Base-by-base conservation (phyloP, 305 asterid genomes). In the Nicotiana rustica region DNA sequence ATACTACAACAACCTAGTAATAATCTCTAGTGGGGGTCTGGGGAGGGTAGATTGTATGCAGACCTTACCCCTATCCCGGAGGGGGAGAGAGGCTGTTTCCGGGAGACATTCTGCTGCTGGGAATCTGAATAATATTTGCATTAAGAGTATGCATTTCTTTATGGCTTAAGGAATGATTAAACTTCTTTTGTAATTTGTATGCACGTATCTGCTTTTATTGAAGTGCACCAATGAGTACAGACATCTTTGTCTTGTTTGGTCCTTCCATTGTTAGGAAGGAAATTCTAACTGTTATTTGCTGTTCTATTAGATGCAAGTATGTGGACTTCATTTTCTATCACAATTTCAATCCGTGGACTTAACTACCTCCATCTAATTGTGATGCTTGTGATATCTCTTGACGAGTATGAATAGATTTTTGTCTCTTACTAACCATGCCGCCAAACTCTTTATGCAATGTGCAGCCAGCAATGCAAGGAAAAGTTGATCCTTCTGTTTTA, bases 401-500 rank as follows among this genome's bases (percentile, higher is more conserved):
- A 29, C 1, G 10, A 15, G 18, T 68, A 41, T 59, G 49, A 75
- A 75, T 75, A 7, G 21, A 21, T 36, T 55, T 10, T 77, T 78
- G 9, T 35, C 82, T 47, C 17, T 41, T 44, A 19, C 47, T 14
- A 18, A 83, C 80, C 18, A 65, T 29, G 70, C n/a, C 10, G 21
- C 64, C 44, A 14, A 49, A 25, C 25, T 55, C 66, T 29, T 8
- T 55, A 55, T 76, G 80, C 67, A 59, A 59, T 77, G 25, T 88
- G 84, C 88, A 97, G 99, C 99, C 98, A 36, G 91, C 89, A 85
- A 91, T 94, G 91, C 90, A 93, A 59, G 98, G 97, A 84, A 93
- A 91, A 85, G 87, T 97, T 84, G 99, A 97, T 91, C 99, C 98
- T 82, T 95, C 98, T 69, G 87, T 97, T 81, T 87, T 97, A 90